Evolutionary conservation across 345 rosid species (phyloP), one percentile per base, ranked within the genome.

Genomic region (Capsella bursapastoris): DNA sequence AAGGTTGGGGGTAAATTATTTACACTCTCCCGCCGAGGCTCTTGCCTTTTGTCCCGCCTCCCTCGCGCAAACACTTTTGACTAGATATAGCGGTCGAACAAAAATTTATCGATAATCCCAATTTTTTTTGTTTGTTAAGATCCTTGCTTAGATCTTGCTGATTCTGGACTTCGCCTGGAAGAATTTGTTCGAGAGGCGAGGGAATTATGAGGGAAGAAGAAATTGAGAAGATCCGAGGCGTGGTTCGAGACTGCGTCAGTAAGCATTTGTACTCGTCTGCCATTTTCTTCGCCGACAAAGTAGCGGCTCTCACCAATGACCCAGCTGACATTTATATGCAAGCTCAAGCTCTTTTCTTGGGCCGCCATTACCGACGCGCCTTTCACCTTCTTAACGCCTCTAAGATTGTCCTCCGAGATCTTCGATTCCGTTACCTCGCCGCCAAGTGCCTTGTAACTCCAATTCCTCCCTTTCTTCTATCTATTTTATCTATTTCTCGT

Each of bases 241-340:
- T 95, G 40, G 98, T 92, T 67, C 80, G 98, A 37, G 97, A 91
- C 80, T 94, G 98, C 70, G 93, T 91, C n/a, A 91, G 89, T 86
- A 94, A 94, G 84, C 99, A 95, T 63, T 74, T 95, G 8, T 92
- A 92, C 84, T 95, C 98, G 4, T 95, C 97, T 5, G 99, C 98
- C 57, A 95, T 95, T 52, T 92, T 95, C 87, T 92, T 92, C 83
- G 96, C 98, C 44, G 91, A 95, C 59, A 89, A 95, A 71, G 91
- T 90, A 13, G 94, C 97, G 6, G 90, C 91, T 32, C 78, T 95
- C 68, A 86, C 97, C 63, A 82, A 75, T 31, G 96, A 90, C 57
- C 97, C 99, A 6, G 84, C 97, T 37, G 97, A 89, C 70, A 80
- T 95, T 56, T 95, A 92, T 82, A 89, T 90, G 94, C 98, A 90